Percentiles rank a stretch among this genome's conserved stretches.
phyloP scores from a whole-genome alignment of 306 rosid species.

The Sphenostylis stenocarpa region DNA sequence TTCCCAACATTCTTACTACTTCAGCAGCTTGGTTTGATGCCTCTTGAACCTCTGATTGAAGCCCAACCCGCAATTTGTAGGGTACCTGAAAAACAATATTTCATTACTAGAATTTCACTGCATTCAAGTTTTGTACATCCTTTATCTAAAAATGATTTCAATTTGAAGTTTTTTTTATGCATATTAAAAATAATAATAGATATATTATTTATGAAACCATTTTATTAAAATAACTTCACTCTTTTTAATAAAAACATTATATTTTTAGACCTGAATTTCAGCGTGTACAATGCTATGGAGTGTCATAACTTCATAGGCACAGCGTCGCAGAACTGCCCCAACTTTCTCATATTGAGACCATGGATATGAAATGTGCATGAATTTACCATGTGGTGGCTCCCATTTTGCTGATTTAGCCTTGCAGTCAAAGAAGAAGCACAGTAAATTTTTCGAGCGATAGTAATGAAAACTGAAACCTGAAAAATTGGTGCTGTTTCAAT shows the following conservation, averaged over 20 bases:
- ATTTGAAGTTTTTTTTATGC: too few relatives aligned
- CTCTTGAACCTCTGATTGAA: conserved; percentile 60
- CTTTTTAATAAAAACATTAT: too few relatives aligned
- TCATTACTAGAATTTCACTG: neutral
- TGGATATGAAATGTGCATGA: conserved; percentile 65
- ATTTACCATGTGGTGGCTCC: conserved; percentile 90
- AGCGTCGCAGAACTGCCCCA: conserved; percentile 61
- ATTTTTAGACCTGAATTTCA: conserved; percentile 56
- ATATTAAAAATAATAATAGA: too few relatives aligned
- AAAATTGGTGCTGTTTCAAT: neutral
- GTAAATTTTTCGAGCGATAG: neutral
- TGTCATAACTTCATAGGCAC: conserved; percentile 81
- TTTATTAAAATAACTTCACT: too few relatives aligned
- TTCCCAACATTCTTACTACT: conserved; percentile 54
- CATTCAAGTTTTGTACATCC: too few relatives aligned
- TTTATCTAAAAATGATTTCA: too few relatives aligned
- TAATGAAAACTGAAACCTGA: neutral
- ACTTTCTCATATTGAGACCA: conserved; percentile 75
- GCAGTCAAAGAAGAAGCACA: neutral
- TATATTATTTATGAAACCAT: too few relatives aligned
- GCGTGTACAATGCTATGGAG: conserved; percentile 76
- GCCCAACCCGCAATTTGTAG: conserved; percentile 51
- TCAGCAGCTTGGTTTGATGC: conserved; percentile 64
- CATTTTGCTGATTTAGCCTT: conserved; percentile 80
- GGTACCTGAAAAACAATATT: conserved; percentile 53